A percentile compares a stretch with the other conserved stretches of the same genome.
Evolutionary conservation across 1,139 yeast genomes (phyloP).

Genomic region (Hyphopichia burtonii): DNA sequence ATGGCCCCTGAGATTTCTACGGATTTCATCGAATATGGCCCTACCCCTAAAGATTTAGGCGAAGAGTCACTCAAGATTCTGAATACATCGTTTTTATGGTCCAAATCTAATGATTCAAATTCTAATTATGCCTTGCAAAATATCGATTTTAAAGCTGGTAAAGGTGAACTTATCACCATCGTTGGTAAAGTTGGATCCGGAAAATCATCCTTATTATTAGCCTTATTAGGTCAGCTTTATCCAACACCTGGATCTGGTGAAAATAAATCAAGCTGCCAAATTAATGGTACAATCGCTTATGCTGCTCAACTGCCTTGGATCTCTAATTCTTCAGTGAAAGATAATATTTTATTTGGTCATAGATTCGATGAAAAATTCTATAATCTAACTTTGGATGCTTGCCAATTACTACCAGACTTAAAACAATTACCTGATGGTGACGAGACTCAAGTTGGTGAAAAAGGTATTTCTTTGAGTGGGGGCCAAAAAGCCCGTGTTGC

Average conservation of each 20-base stretch:
- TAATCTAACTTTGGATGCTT: conserved; percentile 75
- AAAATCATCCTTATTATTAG: conserved; percentile 25
- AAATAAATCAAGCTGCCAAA: conserved; percentile 33
- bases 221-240: conserved; percentile 26
- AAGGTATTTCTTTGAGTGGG: conserved; percentile 93
- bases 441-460: conserved; percentile 90
- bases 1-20: conserved; percentile 42
- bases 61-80: conserved; percentile 27
- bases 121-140: conserved; percentile 17
- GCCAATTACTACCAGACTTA: conserved; percentile 82
- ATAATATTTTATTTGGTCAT: conserved; percentile 87
- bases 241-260: conserved; percentile 7
- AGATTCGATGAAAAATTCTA: conserved; percentile 79
- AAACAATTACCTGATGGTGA: conserved; percentile 84
- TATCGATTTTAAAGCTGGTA: conserved; percentile 19
- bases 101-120: conserved; percentile 8
- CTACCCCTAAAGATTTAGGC: conserved; percentile 27
- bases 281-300: conserved; percentile 73
- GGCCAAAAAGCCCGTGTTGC: conserved; percentile 96
- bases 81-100: conserved; percentile 20
- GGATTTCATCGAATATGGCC: conserved; percentile 31
- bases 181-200: conserved; percentile 29
- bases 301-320: conserved; percentile 84
- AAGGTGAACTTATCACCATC: conserved; percentile 18
- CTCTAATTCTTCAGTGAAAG: conserved; percentile 88